Conservation (phyloP, 176 grass and related monocot genomes). For the Poa pratensis region DNA sequence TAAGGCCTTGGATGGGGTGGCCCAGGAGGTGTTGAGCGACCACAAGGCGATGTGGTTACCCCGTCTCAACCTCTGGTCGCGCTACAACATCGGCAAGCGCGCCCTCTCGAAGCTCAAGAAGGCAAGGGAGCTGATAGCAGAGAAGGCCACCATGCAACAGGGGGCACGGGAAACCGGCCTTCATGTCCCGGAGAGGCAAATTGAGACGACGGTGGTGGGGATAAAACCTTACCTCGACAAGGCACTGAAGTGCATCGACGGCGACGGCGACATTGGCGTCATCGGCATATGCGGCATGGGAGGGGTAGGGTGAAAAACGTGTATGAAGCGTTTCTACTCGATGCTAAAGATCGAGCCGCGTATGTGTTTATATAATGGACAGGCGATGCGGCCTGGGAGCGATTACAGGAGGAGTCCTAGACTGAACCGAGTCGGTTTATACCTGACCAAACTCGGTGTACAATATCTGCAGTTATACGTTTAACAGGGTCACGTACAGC, state of each 20-base stretch:
- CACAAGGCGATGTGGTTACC: neutral
- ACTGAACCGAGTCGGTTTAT: too few relatives aligned
- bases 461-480: too few relatives aligned
- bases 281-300: conserved; percentile 17
- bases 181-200: neutral
- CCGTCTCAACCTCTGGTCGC: neutral
- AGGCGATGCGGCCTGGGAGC: too few relatives aligned
- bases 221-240: neutral
- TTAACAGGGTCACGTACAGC: too few relatives aligned
- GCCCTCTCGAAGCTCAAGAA: neutral
- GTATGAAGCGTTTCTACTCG: too few relatives aligned
- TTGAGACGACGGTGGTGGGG: neutral
- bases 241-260: neutral
- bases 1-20: neutral
- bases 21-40: neutral
- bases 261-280: neutral
- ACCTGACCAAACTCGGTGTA: too few relatives aligned
- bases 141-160: neutral
- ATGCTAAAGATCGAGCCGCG: too few relatives aligned
- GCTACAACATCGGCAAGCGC: neutral
- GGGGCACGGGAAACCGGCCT: neutral
- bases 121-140: neutral
- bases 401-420: too few relatives aligned
- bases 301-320: too few relatives aligned
- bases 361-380: too few relatives aligned